phyloP scores from a whole-genome alignment of 257 asterid species.

The Salvia splendens region DNA sequence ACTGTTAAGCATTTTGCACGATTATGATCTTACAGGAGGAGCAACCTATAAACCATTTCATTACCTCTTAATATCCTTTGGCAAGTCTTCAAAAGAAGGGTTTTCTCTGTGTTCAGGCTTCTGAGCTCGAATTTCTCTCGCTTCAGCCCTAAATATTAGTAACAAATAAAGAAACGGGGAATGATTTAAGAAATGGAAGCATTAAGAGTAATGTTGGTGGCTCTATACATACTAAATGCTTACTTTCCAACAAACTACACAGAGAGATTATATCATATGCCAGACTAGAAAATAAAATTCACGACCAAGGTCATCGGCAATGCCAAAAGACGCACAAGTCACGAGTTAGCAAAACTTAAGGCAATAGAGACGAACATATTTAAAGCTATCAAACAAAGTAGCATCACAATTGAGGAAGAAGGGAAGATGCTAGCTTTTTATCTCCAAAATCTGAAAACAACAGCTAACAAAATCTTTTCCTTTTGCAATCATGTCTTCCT shows the following conservation, averaged over 20 bases:
- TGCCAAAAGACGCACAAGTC: neutral
- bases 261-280: no score
- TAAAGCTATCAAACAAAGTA: neutral
- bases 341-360: neutral
- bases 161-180: neutral
- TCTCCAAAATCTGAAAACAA: neutral
- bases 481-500: neutral
- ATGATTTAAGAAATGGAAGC: neutral
- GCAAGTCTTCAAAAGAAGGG: conserved; percentile 39
- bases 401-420: neutral
- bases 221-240: neutral
- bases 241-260: no score
- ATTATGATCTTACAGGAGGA: neutral
- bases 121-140: conserved; percentile 54
- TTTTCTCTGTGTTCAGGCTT: conserved; percentile 35
- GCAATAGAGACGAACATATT: neutral
- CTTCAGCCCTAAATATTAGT: conserved; percentile 62
- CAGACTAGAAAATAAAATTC: neutral
- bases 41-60: neutral
- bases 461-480: neutral
- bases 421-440: conserved; percentile 4
- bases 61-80: conserved; percentile 62
- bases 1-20: neutral
- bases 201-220: neutral
- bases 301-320: neutral